These are phyloP conservation scores for Syncephalastrum sp. DNA, from an alignment of 371 early-diverging fungal genomes.

Conservation along the genomic window DNA sequence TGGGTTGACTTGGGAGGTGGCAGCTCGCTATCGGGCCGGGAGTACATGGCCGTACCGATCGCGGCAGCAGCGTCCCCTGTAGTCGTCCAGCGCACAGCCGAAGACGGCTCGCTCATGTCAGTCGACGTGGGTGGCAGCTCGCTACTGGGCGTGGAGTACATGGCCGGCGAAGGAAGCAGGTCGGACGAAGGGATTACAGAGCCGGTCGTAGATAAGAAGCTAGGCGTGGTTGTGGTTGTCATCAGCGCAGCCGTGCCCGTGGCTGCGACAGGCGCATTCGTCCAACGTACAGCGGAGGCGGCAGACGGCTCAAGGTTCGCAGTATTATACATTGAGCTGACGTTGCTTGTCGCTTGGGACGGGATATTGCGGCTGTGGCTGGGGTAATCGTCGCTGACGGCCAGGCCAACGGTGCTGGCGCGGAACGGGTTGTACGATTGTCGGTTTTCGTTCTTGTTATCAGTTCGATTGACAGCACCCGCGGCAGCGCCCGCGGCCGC, in stretches of 20 bases:
- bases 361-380: neutral
- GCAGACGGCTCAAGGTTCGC: constrained; percentile 2
- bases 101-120: neutral
- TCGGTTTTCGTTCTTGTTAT: constrained; percentile 1
- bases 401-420: constrained; percentile 23
- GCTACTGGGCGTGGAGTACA: neutral
- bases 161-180: neutral
- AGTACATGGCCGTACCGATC: neutral
- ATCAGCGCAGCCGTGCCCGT: constrained; percentile 1
- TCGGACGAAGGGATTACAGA: neutral
- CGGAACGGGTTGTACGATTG: constrained; percentile 39
- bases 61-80: constrained; percentile 31
- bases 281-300: constrained; percentile 27
- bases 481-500: neutral
- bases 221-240: neutral
- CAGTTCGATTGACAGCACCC: neutral
- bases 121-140: neutral
- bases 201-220: constrained; percentile 6
- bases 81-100: constrained; percentile 28
- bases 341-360: constrained; percentile 1
- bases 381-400: constrained; percentile 17
- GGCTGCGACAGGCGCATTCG: constrained; percentile 18
- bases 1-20: neutral
- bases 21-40: too few relatives aligned
- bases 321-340: constrained; percentile 2